Evolutionary conservation across 1,284 basidiomycete genomes (phyloP), one percentile per base, ranked within the genome.

Genomic region (Amylostereum areolatum): DNA sequence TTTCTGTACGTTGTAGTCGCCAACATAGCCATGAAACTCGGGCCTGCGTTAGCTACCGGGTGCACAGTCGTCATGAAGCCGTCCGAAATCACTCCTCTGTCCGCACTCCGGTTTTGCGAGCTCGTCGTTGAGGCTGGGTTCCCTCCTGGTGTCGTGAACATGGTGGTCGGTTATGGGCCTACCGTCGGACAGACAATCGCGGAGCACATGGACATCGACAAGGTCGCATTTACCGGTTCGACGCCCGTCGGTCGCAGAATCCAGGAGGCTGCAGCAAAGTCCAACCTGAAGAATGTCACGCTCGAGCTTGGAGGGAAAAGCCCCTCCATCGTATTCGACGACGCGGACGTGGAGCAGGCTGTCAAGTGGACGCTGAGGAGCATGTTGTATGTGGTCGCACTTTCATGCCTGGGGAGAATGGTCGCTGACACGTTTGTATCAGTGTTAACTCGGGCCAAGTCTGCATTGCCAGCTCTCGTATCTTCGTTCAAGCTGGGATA

Each of bases 281-380:
- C 78, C 44, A 95, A 97, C 66, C 67, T 97, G 59, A 96, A 96
- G 75, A 81, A 80, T 46, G 87, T 96, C 46, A 92, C 92, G 3
- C 82, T 97, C 59, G 94, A 97, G 71, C 80, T 97, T 44, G 94
- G 94, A 35, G 93, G 94, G 34, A 97, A 97, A 78, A 86, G 84
- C 52, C 89, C 92, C 25, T 89, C 84, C 62, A 78, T 88, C 62
- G 73, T 89, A 53, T 87, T 82, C 53, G 71, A 88, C 52, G 85
- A 89, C 57, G 83, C 83, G 0, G 77, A 87, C 59, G 57, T 96
- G 46, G 86, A 91, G 2, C 77, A 87, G 63, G 89, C 92, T 30
- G 80, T 92, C 42, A 75, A 80, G 55, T 96, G 91, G 89, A 75
- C 91, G 25, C 73, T 81, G 1, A 85, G 86, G 67, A 89, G 89